Evolutionary conservation across 345 rosid genomes (phyloP).

Genomic region (Mallotus nudiflorus): DNA sequence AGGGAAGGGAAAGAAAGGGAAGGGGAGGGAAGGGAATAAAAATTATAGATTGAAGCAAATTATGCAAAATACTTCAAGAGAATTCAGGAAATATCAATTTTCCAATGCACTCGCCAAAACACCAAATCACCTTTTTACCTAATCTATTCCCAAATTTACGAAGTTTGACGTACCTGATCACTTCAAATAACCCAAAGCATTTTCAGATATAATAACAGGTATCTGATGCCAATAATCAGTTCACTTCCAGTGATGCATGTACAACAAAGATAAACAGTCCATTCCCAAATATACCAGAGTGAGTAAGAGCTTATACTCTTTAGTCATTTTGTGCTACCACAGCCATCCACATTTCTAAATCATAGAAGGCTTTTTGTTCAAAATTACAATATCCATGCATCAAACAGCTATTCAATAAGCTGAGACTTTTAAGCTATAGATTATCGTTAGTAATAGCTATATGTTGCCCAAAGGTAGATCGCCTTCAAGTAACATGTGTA

Average conservation of each 20-base stretch:
- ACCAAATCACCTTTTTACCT: too few species aligned
- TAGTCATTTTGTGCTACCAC: not conserved
- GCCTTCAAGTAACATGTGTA: too few species aligned
- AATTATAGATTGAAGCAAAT: slow-evolving; percentile 7
- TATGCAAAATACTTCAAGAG: not conserved
- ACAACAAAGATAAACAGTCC: not conserved
- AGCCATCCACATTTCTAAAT: not conserved
- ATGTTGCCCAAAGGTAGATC: not conserved
- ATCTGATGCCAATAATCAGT: not conserved
- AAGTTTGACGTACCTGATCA: not conserved
- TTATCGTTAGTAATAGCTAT: not conserved
- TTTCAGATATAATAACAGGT: not conserved
- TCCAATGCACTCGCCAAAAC: too few species aligned
- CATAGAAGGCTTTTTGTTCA: not conserved
- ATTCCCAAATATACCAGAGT: too few species aligned
- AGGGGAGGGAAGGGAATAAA: too few species aligned
- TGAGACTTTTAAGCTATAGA: not conserved
- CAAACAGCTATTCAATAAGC: not conserved
- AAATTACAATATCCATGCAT: not conserved
- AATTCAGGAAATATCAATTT: too few species aligned
- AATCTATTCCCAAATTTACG: too few species aligned
- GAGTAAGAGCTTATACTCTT: not conserved
- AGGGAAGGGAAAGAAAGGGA: too few species aligned
- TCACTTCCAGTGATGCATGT: not conserved
- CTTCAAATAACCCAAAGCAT: not conserved